Evolutionary conservation across 768 basidiomycete genomes (phyloP).

Genomic region (Kwoniella pini): DNA sequence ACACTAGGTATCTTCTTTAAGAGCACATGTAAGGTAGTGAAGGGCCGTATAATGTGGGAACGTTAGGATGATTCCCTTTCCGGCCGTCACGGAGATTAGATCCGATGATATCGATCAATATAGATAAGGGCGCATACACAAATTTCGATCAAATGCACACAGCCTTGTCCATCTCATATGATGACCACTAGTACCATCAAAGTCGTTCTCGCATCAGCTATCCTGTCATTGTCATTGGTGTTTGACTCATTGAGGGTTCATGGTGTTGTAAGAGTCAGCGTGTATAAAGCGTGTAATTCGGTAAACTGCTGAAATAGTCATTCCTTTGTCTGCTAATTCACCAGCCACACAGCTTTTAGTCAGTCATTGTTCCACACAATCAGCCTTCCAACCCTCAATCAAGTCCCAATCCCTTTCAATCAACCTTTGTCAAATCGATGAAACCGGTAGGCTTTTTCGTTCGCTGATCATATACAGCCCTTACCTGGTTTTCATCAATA

Average conservation of each 20-base stretch:
- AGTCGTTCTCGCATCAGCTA: no score
- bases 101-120: neutral
- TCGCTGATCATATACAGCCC: no score
- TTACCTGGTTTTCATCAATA: neutral
- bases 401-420: no score
- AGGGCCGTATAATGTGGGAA: neutral
- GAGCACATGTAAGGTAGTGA: neutral
- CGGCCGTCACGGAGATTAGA: neutral
- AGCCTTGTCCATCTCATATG: neutral
- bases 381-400: neutral
- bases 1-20: no score
- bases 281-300: neutral
- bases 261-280: neutral
- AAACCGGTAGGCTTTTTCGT: no score
- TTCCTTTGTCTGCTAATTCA: neutral
- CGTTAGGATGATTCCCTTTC: neutral
- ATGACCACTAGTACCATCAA: no score
- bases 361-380: neutral
- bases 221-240: no score
- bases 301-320: neutral
- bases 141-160: neutral
- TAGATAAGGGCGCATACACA: neutral
- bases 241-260: no score
- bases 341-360: slow-evolving; percentile 6
- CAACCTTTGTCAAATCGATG: no score